Percentiles rank a stretch among this genome's conserved stretches.
phyloP scores from a whole-genome alignment of 129 eudicot genomes.

The Artemisia annua region DNA sequence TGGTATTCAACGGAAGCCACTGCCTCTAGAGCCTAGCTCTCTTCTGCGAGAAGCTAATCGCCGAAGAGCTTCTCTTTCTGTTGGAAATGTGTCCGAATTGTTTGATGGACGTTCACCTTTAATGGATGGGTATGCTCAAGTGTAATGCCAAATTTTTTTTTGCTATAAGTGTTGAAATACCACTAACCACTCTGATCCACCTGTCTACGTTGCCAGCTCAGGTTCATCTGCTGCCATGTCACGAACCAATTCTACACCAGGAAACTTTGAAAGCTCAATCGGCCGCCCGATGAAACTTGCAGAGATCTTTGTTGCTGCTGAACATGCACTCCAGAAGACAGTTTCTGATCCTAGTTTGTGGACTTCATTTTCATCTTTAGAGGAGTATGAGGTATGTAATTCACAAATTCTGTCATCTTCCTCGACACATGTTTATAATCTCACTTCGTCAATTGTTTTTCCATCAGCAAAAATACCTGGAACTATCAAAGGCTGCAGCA shows the following conservation, averaged over 20 bases:
- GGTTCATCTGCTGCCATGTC: conserved; percentile 64
- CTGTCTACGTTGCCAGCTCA: conserved; percentile 62
- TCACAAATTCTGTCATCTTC: background rate
- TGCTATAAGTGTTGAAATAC: conserved; percentile 2
- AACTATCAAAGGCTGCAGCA: conserved; percentile 88
- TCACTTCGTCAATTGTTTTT: conserved; percentile 19
- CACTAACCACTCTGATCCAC: conserved; percentile 25
- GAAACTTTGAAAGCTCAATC: conserved; percentile 82
- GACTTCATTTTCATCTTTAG: conserved; percentile 74
- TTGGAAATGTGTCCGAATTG: conserved; percentile 81
- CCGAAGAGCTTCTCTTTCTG: conserved; percentile 95
- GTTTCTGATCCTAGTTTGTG: conserved; percentile 68
- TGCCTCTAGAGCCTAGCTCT: conserved; percentile 88
- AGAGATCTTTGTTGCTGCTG: conserved; percentile 90
- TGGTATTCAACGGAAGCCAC: conserved; percentile 83
- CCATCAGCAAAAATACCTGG: conserved; percentile 81
- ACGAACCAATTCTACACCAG: conserved; percentile 82
- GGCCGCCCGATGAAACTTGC: conserved; percentile 95
- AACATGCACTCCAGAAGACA: conserved; percentile 76
- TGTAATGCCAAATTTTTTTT: conserved; percentile 11
- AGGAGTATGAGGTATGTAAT: conserved; percentile 72
- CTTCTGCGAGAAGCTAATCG: conserved; percentile 97
- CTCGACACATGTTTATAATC: conserved; percentile 9
- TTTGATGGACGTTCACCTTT: conserved; percentile 67
- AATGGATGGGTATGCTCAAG: conserved; percentile 57